Percentiles rank a stretch among this genome's conserved stretches.
These are phyloP conservation scores for Fusarium equiseti DNA, from an alignment of 2,329 filamentous ascomycete genomes.

Conservation along the genomic window DNA sequence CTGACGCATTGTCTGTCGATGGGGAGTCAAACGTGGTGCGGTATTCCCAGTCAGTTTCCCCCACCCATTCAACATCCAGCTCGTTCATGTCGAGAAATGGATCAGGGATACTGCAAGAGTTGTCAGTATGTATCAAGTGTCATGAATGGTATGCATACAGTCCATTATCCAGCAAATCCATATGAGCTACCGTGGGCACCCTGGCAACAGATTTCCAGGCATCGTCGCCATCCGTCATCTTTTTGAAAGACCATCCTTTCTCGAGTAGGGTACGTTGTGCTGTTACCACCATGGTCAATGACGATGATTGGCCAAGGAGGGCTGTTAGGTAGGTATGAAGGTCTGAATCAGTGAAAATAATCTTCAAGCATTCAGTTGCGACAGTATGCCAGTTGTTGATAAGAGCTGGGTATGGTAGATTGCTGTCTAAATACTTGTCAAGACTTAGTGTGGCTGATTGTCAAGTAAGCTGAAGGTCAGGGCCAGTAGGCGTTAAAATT, in stretches of 20 bases:
- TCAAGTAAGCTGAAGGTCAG: neutral
- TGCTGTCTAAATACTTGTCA: neutral
- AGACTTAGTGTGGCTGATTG: neutral
- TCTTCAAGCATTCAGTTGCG: too few species aligned
- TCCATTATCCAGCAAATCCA: slow-evolving; percentile 26
- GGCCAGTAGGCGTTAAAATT: too few species aligned
- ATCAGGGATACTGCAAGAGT: neutral
- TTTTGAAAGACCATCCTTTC: slow-evolving; percentile 15
- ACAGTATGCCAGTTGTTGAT: too few species aligned
- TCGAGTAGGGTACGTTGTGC: slow-evolving; percentile 1
- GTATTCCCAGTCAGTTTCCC: slow-evolving; percentile 3
- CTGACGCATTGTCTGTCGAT: neutral
- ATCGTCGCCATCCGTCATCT: neutral
- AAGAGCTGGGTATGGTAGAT: too few species aligned
- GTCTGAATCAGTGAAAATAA: too few species aligned
- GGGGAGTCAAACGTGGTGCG: slow-evolving; percentile 1
- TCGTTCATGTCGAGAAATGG: slow-evolving; percentile 15
- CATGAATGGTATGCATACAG: neutral
- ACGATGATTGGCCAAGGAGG: too few species aligned
- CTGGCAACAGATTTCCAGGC: slow-evolving; percentile 11
- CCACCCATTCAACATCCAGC: slow-evolving; percentile 2
- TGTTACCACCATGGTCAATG: too few species aligned
- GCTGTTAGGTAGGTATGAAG: too few species aligned
- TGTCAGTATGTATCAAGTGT: neutral
- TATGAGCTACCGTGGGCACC: slow-evolving; percentile 24